phyloP scores from a whole-genome alignment of 2,329 filamentous ascomycete species.

The Pleurostoma richardsiae region DNA sequence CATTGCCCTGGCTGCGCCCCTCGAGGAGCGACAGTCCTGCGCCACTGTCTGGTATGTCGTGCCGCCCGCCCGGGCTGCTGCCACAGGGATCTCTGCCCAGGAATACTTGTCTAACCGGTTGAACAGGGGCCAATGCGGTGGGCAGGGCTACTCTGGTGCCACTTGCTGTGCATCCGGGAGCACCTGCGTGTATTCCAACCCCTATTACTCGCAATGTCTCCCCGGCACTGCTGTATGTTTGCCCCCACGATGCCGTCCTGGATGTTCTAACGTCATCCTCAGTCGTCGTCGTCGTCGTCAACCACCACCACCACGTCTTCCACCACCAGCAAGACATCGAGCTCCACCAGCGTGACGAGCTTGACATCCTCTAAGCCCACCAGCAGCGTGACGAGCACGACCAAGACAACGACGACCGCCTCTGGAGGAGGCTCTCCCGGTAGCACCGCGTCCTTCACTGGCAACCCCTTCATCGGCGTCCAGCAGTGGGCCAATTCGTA shows the following conservation, averaged over 20 bases:
- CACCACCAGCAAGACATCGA: slow-evolving; percentile 23
- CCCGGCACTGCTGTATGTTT: slow-evolving; percentile 12
- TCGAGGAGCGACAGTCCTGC: slow-evolving; percentile 35
- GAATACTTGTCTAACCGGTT: background rate
- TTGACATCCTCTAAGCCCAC: slow-evolving; percentile 33
- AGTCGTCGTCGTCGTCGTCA: slow-evolving; percentile 10
- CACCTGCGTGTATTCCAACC: slow-evolving; percentile 28
- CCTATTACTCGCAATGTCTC: slow-evolving; percentile 32
- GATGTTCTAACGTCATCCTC: background rate
- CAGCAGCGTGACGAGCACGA: slow-evolving; percentile 5
- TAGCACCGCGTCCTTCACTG: slow-evolving; percentile 36
- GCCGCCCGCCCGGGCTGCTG: too few relatives aligned
- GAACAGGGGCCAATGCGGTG: slow-evolving; percentile 35
- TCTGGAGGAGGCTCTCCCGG: slow-evolving; percentile 16
- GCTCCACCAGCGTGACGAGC: slow-evolving; percentile 10
- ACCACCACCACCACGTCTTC: slow-evolving; percentile 12
- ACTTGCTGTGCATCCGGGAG: slow-evolving; percentile 37
- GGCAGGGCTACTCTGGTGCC: slow-evolving; percentile 35
- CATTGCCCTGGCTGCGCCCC: slow-evolving; percentile 31
- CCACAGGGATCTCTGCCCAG: too few relatives aligned
- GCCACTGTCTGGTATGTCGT: slow-evolving; percentile 22
- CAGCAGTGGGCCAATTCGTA: slow-evolving; percentile 48
- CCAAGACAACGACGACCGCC: slow-evolving; percentile 15
- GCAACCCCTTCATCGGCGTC: slow-evolving; percentile 50
- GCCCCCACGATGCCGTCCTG: background rate